Evolutionary conservation across 169 alveolate species (phyloP), one percentile per base, ranked within the genome.

Genomic region (Cryptosporidium canis): DNA sequence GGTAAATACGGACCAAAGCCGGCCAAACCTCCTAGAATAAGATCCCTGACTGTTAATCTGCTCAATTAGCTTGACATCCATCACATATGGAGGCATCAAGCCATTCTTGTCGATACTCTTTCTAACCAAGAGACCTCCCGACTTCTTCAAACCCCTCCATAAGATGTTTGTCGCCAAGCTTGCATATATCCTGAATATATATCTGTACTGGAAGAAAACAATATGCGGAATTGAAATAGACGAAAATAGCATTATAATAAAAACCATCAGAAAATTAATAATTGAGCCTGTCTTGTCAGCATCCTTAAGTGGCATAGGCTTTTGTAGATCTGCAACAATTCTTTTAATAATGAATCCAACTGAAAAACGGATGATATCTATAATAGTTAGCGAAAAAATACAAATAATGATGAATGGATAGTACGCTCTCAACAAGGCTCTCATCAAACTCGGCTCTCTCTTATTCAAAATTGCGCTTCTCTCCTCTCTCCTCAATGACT

Each of bases 361-460:
- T 3, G 87, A 77, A 61, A 58, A 77, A 14, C 72, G 72, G 24
- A 77, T 77, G n/a, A 39, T 24, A 61, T 77, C 87, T 39, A 77
- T 77, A 24, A 77, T 16, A 24, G 51, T 58, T 29, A 63, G 18
- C 8, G 87, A 77, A 39, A 77, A 41, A 8, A 77, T 29, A 21
- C 87, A 77, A n/a, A 77, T 41, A 37, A 77, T 55, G 3, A 77
- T 39, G 43, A 77, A 55, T 41, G 87, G 87, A 44, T 35, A 56
- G 41, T 77, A 77, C 6, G 72, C 87, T 77, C 77, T 12, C 47
- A 77, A 35, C 24, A 77, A 39, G 5, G 71, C 87, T 63, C 72
- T 77, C 70, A 77, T 58, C 58, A 77, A 61, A 58, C 77, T 77
- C 5, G 87, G 87, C 33, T 77, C 77, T 61, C 87, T 77, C 11